These are phyloP conservation scores for Circinella umbellata DNA, from an alignment of 371 early-diverging fungal species.

Conservation along the genomic window DNA sequence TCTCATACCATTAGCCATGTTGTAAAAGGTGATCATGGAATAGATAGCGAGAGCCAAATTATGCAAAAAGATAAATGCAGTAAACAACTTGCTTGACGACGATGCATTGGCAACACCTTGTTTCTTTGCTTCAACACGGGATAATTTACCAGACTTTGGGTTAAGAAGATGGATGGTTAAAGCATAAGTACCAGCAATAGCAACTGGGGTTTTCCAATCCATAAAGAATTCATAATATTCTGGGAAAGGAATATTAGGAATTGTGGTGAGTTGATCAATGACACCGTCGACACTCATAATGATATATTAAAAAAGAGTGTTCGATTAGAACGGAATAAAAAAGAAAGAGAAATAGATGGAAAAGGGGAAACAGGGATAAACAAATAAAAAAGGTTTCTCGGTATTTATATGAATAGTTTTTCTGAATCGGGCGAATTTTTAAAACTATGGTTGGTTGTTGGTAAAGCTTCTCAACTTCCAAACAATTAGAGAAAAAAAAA, in stretches of 20 bases:
- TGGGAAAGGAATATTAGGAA: conserved; percentile 64
- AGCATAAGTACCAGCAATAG: conserved; percentile 57
- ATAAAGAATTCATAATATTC: conserved; percentile 71
- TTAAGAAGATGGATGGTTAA: conserved; percentile 52
- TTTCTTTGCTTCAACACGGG: conserved; percentile 59
- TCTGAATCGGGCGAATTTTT: not conserved
- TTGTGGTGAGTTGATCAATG: conserved; percentile 37
- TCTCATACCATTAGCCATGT: conserved; percentile 64
- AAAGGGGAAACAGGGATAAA: conserved; percentile 4
- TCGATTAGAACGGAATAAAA: not conserved
- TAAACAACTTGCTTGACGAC: conserved; percentile 59
- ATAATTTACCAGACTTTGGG: conserved; percentile 58
- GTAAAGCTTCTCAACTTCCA: no score
- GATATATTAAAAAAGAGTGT: not conserved
- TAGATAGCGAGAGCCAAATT: conserved; percentile 74
- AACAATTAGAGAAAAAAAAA: conserved; percentile 2
- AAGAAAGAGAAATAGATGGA: not conserved
- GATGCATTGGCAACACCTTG: conserved; percentile 36
- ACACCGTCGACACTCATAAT: conserved; percentile 11
- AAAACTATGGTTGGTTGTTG: not conserved
- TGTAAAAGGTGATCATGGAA: conserved; percentile 71
- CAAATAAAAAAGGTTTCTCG: conserved; percentile 15
- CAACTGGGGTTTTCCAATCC: conserved; percentile 78
- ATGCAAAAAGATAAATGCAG: conserved; percentile 69
- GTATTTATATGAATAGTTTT: conserved; percentile 12